Base-by-base conservation (phyloP, 176 grass and related monocot species). In the Canna indica region DNA sequence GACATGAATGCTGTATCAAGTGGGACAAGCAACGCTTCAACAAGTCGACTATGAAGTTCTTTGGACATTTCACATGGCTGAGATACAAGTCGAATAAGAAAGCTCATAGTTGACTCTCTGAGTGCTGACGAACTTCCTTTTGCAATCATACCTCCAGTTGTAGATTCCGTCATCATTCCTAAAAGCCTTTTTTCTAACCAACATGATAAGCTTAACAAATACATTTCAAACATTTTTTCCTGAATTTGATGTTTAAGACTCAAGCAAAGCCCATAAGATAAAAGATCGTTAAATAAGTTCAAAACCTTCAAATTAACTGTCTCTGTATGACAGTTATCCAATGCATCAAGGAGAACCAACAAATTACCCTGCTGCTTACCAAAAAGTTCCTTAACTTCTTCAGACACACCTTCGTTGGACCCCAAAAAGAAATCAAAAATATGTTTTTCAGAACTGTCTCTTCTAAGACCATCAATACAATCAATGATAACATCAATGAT, bases 1-100 rank as follows among this genome's bases (percentile, higher is more conserved):
- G 59, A 86, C 36, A 97, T 77, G 68, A 92, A 92, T 79, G 93
- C 93, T 70, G 38, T 78, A 90, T 97, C 86, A 72, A 97, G 82
- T 72, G 89, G 68, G 53, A 83, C 65, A 75, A 90, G 80, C 81
- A 92, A 81, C 1, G 88, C 81, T 64, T 91, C 76, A 85, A 86
- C 81, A 53, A 97, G 81, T 29, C 83, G 84, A 82, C 79, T 73
- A 32, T 87, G 81, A 69, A 97, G 77, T 69, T 97, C 86, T 80
- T 75, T 84, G 52, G 75, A 76, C 48, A 71, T 78, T 72, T 96
- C 91, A 76, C 74, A 73, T 59, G 75, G 64, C 76, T 88, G 88
- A 42, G 53, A 79, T 58, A 87, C 75, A 75, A 97, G 86, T 56
- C 73, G 69, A 64, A 77, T 80, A 34, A 97, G 77, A 85, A 87